Percentiles rank a stretch among this genome's conserved stretches.
Evolutionary conservation across 1,284 basidiomycete species (phyloP).

Genomic region (Microbotryum violaceum): DNA sequence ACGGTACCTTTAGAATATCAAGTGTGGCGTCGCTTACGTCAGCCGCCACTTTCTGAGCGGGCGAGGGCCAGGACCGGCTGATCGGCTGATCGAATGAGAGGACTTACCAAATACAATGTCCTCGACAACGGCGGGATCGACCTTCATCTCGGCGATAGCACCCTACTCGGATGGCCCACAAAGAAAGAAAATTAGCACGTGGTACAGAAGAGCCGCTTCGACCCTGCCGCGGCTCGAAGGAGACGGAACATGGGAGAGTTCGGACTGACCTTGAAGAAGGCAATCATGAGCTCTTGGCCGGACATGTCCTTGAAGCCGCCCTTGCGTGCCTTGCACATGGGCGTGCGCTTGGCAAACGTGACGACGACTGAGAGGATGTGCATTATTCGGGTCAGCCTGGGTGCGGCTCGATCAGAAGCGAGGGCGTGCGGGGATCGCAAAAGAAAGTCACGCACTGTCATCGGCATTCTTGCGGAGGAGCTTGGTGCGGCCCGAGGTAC

Average conservation of each 20-base stretch:
- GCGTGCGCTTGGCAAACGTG: slow-evolving; percentile 66
- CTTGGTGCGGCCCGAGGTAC: slow-evolving; percentile 18
- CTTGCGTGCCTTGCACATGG: slow-evolving; percentile 61
- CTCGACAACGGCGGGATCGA: slow-evolving; percentile 62
- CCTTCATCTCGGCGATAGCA: slow-evolving; percentile 52
- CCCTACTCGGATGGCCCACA: slow-evolving; percentile 45
- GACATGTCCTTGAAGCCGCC: slow-evolving; percentile 66
- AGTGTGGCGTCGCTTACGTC: slow-evolving; percentile 51
- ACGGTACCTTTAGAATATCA: slow-evolving; percentile 38
- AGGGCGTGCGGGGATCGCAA: neutral
- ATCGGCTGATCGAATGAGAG: neutral
- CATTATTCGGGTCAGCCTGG: neutral
- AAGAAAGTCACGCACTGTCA: slow-evolving; percentile 21
- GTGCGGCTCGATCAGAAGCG: neutral
- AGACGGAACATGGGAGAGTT: slow-evolving; percentile 31
- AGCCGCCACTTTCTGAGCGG: neutral
- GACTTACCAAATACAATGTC: slow-evolving; percentile 62
- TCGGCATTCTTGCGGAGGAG: slow-evolving; percentile 29
- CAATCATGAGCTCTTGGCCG: slow-evolving; percentile 65
- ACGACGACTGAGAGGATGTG: slow-evolving; percentile 52
- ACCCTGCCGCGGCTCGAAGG: slow-evolving; percentile 4
- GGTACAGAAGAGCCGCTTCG: neutral
- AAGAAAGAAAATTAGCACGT: too few relatives aligned
- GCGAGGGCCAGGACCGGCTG: neutral
- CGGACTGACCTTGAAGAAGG: slow-evolving; percentile 54